These are phyloP conservation scores for Gossypium ekmanianum DNA, from an alignment of 345 rosid species.

Conservation along the genomic window DNA sequence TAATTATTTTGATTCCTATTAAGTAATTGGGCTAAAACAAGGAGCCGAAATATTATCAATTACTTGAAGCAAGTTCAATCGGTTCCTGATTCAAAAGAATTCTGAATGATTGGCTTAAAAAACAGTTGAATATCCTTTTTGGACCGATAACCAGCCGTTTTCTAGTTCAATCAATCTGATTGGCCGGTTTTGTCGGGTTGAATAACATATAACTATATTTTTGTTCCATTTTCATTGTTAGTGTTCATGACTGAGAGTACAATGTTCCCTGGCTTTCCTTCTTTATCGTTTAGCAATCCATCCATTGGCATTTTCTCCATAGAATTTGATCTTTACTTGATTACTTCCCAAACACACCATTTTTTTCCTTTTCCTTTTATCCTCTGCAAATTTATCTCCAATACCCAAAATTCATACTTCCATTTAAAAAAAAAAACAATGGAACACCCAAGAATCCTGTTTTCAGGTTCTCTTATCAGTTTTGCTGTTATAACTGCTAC, in stretches of 20 bases:
- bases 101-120: no score
- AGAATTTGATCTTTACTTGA: background rate
- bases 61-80: no score
- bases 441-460: background rate
- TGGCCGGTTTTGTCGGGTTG: no score
- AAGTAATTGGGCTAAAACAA: no score
- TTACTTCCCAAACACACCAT: background rate
- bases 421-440: background rate
- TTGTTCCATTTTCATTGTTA: background rate
- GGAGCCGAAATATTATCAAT: no score
- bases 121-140: no score
- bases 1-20: no score
- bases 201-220: background rate
- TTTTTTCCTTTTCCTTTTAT: background rate
- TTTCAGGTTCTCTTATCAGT: background rate
- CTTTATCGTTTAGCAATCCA: background rate
- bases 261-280: background rate
- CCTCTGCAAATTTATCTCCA: background rate
- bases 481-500: background rate
- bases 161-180: no score
- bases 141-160: no score
- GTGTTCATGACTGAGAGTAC: background rate
- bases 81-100: no score
- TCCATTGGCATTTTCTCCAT: background rate
- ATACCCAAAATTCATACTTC: background rate